A percentile compares a stretch with the other conserved stretches of the same genome.
Evolutionary conservation across 169 alveolate genomes (phyloP).

Genomic region (Babesia microti): DNA sequence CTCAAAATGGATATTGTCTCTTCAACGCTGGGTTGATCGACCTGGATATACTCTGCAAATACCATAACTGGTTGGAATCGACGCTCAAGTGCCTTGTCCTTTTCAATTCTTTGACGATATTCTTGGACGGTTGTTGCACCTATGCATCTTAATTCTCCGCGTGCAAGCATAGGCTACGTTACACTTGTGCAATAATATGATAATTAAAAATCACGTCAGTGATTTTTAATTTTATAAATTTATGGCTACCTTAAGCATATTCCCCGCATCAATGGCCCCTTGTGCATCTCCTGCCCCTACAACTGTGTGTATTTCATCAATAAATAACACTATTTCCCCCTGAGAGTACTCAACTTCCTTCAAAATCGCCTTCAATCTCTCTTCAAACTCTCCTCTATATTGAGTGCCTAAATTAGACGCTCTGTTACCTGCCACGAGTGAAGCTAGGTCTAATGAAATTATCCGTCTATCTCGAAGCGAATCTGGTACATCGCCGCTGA

Average conservation of each 20-base stretch:
- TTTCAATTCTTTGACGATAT: constrained; percentile 73
- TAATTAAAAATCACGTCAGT: background rate
- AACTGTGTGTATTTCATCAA: constrained; percentile 77
- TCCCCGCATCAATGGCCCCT: constrained; percentile 78
- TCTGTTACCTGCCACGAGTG: constrained; percentile 62
- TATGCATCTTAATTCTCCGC: constrained; percentile 75
- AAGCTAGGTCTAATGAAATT: constrained; percentile 67
- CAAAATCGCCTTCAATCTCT: constrained; percentile 68
- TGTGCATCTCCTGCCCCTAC: constrained; percentile 85
- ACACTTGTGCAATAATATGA: constrained; percentile 27
- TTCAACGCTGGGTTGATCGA: constrained; percentile 69
- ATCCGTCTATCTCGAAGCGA: constrained; percentile 66
- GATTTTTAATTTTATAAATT: background rate
- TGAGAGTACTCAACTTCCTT: constrained; percentile 75
- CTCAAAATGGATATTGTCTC: constrained; percentile 71
- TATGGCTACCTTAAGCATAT: constrained; percentile 52
- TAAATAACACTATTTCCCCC: constrained; percentile 75
- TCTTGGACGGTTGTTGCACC: constrained; percentile 82
- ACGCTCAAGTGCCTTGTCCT: constrained; percentile 79
- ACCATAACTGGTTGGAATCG: constrained; percentile 77
- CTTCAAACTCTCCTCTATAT: constrained; percentile 84
- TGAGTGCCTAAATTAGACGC: no score
- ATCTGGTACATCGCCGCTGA: constrained; percentile 78
- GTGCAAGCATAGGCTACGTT: constrained; percentile 69
- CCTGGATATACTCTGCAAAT: constrained; percentile 5